Percentiles rank a stretch among this genome's conserved stretches.
Conservation (phyloP, 768 basidiomycete genomes). For the Ramaria rubella region DNA sequence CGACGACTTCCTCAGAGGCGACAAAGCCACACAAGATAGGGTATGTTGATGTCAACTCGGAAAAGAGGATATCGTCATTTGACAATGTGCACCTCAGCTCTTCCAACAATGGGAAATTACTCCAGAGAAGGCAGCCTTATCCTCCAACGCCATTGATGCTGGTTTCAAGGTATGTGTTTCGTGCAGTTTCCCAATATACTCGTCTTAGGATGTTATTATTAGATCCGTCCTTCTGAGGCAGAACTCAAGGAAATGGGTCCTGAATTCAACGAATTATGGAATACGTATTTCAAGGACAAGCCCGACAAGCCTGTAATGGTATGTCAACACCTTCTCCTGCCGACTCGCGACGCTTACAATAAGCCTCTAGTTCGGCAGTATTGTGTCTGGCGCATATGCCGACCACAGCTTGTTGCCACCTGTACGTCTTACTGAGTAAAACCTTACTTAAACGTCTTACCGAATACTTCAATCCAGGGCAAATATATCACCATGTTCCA, state of each 20-base stretch:
- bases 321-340: neutral
- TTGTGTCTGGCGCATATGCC: constrained; percentile 63
- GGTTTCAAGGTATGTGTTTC: constrained; percentile 53
- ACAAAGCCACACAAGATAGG: constrained; percentile 34
- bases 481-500: constrained; percentile 44
- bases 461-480: constrained; percentile 3
- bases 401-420: constrained; percentile 66
- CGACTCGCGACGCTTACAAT: neutral
- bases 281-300: constrained; percentile 72
- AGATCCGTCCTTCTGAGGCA: constrained; percentile 64
- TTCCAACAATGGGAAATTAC: constrained; percentile 61
- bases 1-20: constrained; percentile 67
- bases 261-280: constrained; percentile 62
- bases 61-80: neutral
- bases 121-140: constrained; percentile 60
- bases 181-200: neutral
- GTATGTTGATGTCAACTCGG: constrained; percentile 21
- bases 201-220: neutral
- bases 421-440: constrained; percentile 38
- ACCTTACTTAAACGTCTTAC: neutral
- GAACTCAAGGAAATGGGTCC: constrained; percentile 76
- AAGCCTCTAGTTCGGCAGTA: constrained; percentile 49
- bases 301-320: constrained; percentile 73
- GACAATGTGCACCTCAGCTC: constrained; percentile 26
- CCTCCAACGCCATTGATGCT: constrained; percentile 68